Percentiles rank a stretch among this genome's conserved stretches.
phyloP scores from a whole-genome alignment of 1,139 yeast genomes.

The Pichia sp. region DNA sequence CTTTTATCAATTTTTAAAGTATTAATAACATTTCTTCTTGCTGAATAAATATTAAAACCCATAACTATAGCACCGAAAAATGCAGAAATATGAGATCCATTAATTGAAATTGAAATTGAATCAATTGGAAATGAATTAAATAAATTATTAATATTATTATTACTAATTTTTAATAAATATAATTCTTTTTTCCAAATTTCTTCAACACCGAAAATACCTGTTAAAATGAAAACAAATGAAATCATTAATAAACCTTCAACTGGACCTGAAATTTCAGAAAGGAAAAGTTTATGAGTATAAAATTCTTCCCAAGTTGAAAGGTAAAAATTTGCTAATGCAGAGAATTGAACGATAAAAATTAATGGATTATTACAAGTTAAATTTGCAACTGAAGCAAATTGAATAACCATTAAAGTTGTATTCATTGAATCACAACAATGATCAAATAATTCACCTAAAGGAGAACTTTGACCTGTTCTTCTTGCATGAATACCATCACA shows the following conservation, averaged over 20 bases:
- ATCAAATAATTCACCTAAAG: slow-evolving; percentile 89
- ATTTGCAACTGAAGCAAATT: slow-evolving; percentile 68
- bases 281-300: slow-evolving; percentile 77
- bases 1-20: slow-evolving; percentile 37
- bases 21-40: slow-evolving; percentile 61
- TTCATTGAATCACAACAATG: slow-evolving; percentile 91
- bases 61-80: slow-evolving; percentile 51
- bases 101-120: slow-evolving; percentile 20
- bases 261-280: slow-evolving; percentile 85
- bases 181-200: slow-evolving; percentile 45
- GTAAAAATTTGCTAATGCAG: slow-evolving; percentile 75
- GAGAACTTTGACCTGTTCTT: slow-evolving; percentile 89
- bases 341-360: slow-evolving; percentile 64
- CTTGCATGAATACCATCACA: slow-evolving; percentile 95
- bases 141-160: no score
- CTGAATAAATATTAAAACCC: slow-evolving; percentile 65
- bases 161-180: slow-evolving; percentile 32
- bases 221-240: slow-evolving; percentile 44
- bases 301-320: slow-evolving; percentile 95
- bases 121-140: no score
- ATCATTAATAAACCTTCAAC: slow-evolving; percentile 86
- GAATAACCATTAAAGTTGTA: slow-evolving; percentile 70
- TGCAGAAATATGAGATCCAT: slow-evolving; percentile 31
- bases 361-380: slow-evolving; percentile 59
- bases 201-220: slow-evolving; percentile 67